These are phyloP conservation scores for Penicillium mononematosum DNA, from an alignment of 495 filamentous ascomycete species.

Conservation along the genomic window DNA sequence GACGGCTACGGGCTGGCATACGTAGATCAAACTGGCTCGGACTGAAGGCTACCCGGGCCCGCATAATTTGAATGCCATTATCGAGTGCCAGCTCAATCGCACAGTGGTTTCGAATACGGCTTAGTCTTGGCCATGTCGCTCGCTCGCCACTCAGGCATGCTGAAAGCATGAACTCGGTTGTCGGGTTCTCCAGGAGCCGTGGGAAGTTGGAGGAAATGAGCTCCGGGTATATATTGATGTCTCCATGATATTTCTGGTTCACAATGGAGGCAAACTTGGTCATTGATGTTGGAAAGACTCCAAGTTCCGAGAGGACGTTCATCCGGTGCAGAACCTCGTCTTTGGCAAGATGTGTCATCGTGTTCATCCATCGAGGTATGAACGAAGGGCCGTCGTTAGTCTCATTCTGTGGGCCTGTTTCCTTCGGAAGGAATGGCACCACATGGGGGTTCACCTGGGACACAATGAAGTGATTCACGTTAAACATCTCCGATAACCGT, in stretches of 20 bases:
- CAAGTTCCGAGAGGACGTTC: slow-evolving; percentile 76
- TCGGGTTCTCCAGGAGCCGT: slow-evolving; percentile 81
- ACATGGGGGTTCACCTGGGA: slow-evolving; percentile 96
- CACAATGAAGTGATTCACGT: slow-evolving; percentile 97
- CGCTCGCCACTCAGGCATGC: slow-evolving; percentile 74
- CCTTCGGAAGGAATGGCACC: slow-evolving; percentile 77
- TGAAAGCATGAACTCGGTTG: slow-evolving; percentile 78
- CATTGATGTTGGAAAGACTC: slow-evolving; percentile 75
- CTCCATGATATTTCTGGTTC: slow-evolving; percentile 89
- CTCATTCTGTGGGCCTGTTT: slow-evolving; percentile 54
- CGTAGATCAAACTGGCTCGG: slow-evolving; percentile 64
- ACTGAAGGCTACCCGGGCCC: slow-evolving; percentile 76
- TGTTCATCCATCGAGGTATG: slow-evolving; percentile 60
- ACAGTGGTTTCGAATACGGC: slow-evolving; percentile 75
- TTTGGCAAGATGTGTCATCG: slow-evolving; percentile 71
- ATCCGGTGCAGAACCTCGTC: slow-evolving; percentile 79
- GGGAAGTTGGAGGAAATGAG: slow-evolving; percentile 73
- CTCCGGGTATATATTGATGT: slow-evolving; percentile 89
- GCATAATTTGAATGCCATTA: slow-evolving; percentile 71
- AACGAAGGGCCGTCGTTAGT: slow-evolving; percentile 38
- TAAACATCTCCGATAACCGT: slow-evolving; percentile 89
- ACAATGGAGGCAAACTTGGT: slow-evolving; percentile 78
- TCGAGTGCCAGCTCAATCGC: slow-evolving; percentile 87
- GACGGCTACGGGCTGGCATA: slow-evolving; percentile 18
- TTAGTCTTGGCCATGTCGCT: slow-evolving; percentile 88